Evolutionary conservation across 768 basidiomycete genomes (phyloP).

Genomic region (Psilocybe cyanescens): DNA sequence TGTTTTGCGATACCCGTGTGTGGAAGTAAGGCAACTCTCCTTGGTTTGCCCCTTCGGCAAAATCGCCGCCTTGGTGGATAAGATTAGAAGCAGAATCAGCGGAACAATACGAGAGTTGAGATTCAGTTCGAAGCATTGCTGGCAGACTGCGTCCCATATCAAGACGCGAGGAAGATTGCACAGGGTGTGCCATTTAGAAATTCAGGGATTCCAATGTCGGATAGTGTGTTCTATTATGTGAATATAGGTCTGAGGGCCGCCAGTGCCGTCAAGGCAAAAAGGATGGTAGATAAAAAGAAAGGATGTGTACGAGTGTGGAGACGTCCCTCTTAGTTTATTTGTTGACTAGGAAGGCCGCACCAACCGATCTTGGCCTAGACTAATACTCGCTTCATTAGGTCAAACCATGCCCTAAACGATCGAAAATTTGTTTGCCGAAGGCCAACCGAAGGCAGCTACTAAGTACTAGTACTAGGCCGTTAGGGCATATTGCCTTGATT

Average conservation of each 20-base stretch:
- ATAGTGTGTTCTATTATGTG: background rate
- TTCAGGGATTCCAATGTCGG: background rate
- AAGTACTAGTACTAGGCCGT: background rate
- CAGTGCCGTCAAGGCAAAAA: constrained; percentile 10
- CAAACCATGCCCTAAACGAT: constrained; percentile 3
- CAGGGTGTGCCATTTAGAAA: background rate
- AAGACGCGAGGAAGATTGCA: background rate
- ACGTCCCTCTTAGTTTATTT: too few relatives aligned
- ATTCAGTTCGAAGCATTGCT: constrained; percentile 10
- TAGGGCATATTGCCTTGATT: background rate
- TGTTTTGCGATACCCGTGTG: constrained; percentile 6
- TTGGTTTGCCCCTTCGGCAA: constrained; percentile 14
- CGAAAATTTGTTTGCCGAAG: background rate
- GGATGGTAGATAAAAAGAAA: background rate
- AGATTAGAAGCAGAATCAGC: constrained; percentile 20
- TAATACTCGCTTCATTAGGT: constrained; percentile 9
- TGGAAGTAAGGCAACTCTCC: constrained; percentile 26
- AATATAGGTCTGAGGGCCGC: constrained; percentile 2
- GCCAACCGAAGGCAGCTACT: background rate
- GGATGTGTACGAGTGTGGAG: too few relatives aligned
- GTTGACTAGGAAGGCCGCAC: background rate
- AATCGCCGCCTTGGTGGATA: constrained; percentile 20
- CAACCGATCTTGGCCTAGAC: constrained; percentile 8
- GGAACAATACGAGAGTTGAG: constrained; percentile 16
- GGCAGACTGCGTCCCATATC: background rate